Evolutionary conservation across 2,329 filamentous ascomycete species (phyloP).

Genomic region (Colletotrichum sp.): DNA sequence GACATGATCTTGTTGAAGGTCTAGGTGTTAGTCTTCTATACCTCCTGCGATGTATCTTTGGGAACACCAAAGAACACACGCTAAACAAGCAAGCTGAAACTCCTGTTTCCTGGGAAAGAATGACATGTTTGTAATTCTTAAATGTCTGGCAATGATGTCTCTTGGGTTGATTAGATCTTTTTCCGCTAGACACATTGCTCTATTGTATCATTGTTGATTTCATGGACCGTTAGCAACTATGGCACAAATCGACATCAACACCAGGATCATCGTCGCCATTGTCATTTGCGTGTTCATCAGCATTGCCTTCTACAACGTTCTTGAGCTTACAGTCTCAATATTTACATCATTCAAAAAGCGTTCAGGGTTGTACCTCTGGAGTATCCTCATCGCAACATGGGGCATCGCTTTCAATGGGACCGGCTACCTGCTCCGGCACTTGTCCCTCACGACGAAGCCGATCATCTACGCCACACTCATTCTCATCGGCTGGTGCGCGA

Average conservation of each 20-base stretch:
- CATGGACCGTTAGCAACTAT: background rate
- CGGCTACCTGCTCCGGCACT: slow-evolving; percentile 51
- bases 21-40: background rate
- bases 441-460: slow-evolving; percentile 36
- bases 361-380: slow-evolving; percentile 43
- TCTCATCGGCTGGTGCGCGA: slow-evolving; percentile 46
- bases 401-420: slow-evolving; percentile 41
- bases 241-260: background rate
- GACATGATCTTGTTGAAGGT: background rate
- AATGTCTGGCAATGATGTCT: background rate
- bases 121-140: background rate
- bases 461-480: slow-evolving; percentile 36
- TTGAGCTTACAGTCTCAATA: slow-evolving; percentile 40
- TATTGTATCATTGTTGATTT: background rate
- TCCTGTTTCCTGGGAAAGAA: background rate
- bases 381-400: slow-evolving; percentile 36
- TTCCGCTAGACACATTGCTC: background rate
- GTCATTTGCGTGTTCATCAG: slow-evolving; percentile 30
- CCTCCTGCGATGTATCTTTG: background rate
- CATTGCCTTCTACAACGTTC: slow-evolving; percentile 37
- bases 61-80: background rate
- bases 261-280: background rate
- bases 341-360: slow-evolving; percentile 38
- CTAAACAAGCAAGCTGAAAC: background rate
- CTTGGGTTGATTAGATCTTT: accelerated